Percentiles rank a stretch among this genome's conserved stretches.
Evolutionary conservation across 139 green algal genomes (phyloP).

Genomic region (Astrephomene gubernaculifera): DNA sequence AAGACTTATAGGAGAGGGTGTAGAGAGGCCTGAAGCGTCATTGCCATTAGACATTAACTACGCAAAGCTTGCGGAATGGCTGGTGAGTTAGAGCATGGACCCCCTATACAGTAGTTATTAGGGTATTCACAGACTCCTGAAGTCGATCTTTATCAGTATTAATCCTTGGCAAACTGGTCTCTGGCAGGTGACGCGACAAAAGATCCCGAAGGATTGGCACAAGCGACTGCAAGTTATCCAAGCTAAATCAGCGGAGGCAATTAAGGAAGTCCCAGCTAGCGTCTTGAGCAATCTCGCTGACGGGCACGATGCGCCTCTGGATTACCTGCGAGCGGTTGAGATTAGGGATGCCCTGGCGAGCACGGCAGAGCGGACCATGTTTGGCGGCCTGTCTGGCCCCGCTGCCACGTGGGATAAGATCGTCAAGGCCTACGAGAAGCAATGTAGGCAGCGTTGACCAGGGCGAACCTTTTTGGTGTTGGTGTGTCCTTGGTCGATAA

Average conservation of each 20-base stretch:
- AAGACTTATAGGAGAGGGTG: conserved; percentile 62
- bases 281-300: conserved; percentile 50
- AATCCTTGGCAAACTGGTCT: too few relatives aligned
- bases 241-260: conserved; percentile 59
- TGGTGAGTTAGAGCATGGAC: conserved; percentile 59
- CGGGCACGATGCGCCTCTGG: conserved; percentile 55
- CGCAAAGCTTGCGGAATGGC: conserved; percentile 78
- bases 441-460: conserved; percentile 47
- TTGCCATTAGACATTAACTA: conserved; percentile 83
- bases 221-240: conserved; percentile 77
- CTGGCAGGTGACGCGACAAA: conserved; percentile 71
- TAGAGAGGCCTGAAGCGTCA: conserved; percentile 63
- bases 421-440: conserved; percentile 78
- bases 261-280: conserved; percentile 61
- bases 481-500: too few relatives aligned
- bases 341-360: conserved; percentile 71
- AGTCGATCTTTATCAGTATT: neutral
- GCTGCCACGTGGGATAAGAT: conserved; percentile 82
- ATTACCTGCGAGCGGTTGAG: conserved; percentile 66
- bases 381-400: conserved; percentile 73
- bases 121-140: neutral
- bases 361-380: conserved; percentile 71
- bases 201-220: conserved; percentile 81
- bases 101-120: too few relatives aligned
- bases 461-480: neutral